Conservation (phyloP, 176 grass and related monocot species). For the Musa troglodytarum region DNA sequence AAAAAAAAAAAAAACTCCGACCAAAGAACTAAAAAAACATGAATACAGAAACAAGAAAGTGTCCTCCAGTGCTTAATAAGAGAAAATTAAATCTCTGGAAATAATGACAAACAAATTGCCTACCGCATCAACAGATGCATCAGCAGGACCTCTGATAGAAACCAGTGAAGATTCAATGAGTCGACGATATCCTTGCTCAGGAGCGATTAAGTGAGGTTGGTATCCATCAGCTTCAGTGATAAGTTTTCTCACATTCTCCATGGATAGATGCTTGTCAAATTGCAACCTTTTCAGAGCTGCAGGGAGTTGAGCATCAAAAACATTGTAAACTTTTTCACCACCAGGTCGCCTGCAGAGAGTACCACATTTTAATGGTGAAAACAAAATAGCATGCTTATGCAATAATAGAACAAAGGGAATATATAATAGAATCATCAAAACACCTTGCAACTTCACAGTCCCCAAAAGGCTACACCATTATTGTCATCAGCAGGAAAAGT, state of each 20-base stretch:
- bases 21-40: too few relatives aligned
- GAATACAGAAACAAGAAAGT: too few relatives aligned
- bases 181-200: conserved; percentile 21
- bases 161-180: conserved; percentile 12
- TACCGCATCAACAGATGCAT: conserved; percentile 22
- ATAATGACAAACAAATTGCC: background rate
- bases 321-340: conserved; percentile 19
- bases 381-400: background rate
- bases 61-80: too few relatives aligned
- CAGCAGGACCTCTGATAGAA: conserved; percentile 14
- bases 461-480: background rate
- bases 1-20: background rate
- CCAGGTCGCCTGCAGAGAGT: conserved; percentile 5
- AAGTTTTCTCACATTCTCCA: conserved; percentile 21
- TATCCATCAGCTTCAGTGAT: conserved; percentile 24
- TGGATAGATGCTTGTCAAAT: conserved; percentile 17
- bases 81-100: too few relatives aligned
- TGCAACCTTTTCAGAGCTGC: conserved; percentile 13
- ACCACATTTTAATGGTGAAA: background rate
- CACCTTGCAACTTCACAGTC: background rate
- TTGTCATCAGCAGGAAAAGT: background rate
- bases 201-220: conserved; percentile 18
- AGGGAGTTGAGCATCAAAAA: conserved; percentile 19
- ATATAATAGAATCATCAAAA: background rate
- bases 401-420: background rate